Conservation (phyloP, 768 basidiomycete species). For the Porphyrellus cyaneotinctus region DNA sequence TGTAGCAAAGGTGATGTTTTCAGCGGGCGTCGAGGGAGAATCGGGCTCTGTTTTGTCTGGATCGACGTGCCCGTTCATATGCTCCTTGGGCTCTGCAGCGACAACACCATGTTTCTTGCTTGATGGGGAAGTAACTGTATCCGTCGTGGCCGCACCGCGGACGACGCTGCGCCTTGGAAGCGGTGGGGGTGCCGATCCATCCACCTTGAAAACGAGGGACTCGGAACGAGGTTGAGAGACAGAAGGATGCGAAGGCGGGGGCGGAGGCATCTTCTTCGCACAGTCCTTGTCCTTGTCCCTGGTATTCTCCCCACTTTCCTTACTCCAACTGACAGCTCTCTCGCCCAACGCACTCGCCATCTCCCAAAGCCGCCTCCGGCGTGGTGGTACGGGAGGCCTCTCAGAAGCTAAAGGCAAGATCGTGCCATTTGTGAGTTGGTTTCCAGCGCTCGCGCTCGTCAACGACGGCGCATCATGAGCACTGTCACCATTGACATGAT, state of each 20-base stretch:
- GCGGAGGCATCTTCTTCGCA: slow-evolving; percentile 13
- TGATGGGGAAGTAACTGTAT: slow-evolving; percentile 2
- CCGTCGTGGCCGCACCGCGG: slow-evolving; percentile 22
- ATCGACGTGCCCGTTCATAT: slow-evolving; percentile 3
- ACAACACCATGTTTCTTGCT: neutral
- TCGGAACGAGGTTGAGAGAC: slow-evolving; percentile 20
- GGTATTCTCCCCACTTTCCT: slow-evolving; percentile 29
- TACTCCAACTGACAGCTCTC: slow-evolving; percentile 54
- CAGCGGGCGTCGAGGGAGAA: slow-evolving; percentile 15
- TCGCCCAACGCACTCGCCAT: slow-evolving; percentile 62
- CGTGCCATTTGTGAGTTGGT: neutral
- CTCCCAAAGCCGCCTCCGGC: slow-evolving; percentile 62
- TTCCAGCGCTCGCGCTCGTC: neutral
- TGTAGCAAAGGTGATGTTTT: slow-evolving; percentile 20
- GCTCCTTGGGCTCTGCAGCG: slow-evolving; percentile 2
- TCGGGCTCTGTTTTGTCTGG: slow-evolving; percentile 11
- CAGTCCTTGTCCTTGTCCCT: slow-evolving; percentile 36
- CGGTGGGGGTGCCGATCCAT: slow-evolving; percentile 38
- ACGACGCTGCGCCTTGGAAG: slow-evolving; percentile 48
- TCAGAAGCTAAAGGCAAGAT: slow-evolving; percentile 19
- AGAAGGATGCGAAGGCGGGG: slow-evolving; percentile 27
- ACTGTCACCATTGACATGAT: slow-evolving; percentile 12
- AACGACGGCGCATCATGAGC: neutral
- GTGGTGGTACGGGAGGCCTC: slow-evolving; percentile 61
- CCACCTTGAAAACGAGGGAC: slow-evolving; percentile 8